Conservation (phyloP, 2,329 filamentous ascomycete species). For the Penicillium sp. region DNA sequence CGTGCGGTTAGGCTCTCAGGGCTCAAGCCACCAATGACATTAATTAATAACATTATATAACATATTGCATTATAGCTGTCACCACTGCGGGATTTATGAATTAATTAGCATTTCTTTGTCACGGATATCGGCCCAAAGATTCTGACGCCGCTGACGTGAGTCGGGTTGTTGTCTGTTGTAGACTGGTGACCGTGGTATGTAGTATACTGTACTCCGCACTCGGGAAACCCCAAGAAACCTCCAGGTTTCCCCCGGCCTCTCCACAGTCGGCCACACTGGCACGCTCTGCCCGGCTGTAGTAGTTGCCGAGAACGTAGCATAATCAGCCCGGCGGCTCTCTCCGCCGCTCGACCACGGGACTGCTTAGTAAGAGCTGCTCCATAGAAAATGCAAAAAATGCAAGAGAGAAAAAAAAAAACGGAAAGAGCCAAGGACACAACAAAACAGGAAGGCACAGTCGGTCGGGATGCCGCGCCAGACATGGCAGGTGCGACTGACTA, state of each 20-base stretch:
- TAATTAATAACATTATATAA: background rate
- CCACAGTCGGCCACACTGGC: too few species aligned
- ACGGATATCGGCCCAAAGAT: background rate
- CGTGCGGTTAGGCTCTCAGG: too few species aligned
- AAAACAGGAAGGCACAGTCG: background rate
- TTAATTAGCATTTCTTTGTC: background rate
- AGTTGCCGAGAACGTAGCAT: background rate
- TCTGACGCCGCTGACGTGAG: background rate
- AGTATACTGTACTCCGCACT: background rate
- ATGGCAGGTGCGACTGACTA: background rate
- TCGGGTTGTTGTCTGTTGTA: background rate
- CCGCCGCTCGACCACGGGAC: background rate
- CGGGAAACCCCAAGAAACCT: background rate
- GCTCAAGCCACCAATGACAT: background rate
- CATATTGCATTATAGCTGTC: too few species aligned
- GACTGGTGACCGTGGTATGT: too few species aligned
- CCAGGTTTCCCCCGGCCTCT: too few species aligned
- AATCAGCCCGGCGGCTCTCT: background rate
- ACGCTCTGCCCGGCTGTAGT: too few species aligned
- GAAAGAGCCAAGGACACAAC: background rate
- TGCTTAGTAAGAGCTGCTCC: background rate
- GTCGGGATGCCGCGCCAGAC: constrained; percentile 5
- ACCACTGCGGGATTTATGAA: background rate
- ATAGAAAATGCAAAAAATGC: too few species aligned
- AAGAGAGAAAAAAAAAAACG: too few species aligned